A percentile compares a stretch with the other conserved stretches of the same genome.
Evolutionary conservation across 2,329 filamentous ascomycete species (phyloP).

Genomic region (Cladosporium sp.): DNA sequence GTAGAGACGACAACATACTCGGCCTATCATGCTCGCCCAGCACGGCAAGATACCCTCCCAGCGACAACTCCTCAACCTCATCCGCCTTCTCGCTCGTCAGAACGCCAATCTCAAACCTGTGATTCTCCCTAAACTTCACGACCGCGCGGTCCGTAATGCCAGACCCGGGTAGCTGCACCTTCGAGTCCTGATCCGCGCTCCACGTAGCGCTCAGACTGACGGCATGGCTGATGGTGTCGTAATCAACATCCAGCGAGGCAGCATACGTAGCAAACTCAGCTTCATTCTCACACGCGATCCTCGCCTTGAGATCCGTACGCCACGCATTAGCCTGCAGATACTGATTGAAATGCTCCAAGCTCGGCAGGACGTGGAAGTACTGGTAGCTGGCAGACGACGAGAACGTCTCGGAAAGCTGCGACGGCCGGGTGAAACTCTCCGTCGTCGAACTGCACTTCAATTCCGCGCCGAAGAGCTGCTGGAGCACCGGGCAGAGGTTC

Average conservation of each 20-base stretch:
- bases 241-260: conserved; percentile 68
- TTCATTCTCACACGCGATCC: conserved; percentile 14
- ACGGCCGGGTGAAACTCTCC: conserved; percentile 41
- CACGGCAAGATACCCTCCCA: conserved; percentile 76
- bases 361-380: conserved; percentile 67
- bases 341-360: conserved; percentile 52
- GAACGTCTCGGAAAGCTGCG: conserved; percentile 59
- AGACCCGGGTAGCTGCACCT: conserved; percentile 22
- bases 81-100: conserved; percentile 62
- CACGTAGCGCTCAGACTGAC: conserved; percentile 67
- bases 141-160: conserved; percentile 10
- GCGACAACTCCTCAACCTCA: conserved; percentile 71
- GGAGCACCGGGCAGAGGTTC: conserved; percentile 60
- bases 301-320: conserved; percentile 9
- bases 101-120: conserved; percentile 76
- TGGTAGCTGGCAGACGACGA: conserved; percentile 65
- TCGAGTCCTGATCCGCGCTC: conserved; percentile 34
- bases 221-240: conserved; percentile 66
- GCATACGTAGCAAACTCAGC: conserved; percentile 13
- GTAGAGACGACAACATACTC: conserved; percentile 44
- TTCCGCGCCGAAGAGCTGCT: conserved; percentile 55
- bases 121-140: conserved; percentile 13
- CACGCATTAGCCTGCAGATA: conserved; percentile 34
- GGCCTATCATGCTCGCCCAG: conserved; percentile 72
- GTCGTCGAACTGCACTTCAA: conserved; percentile 57